A percentile compares a stretch with the other conserved stretches of the same genome.
Evolutionary conservation across 352 stramenopile genomes (phyloP).

Genomic region (Aphanomyces euteiches): DNA sequence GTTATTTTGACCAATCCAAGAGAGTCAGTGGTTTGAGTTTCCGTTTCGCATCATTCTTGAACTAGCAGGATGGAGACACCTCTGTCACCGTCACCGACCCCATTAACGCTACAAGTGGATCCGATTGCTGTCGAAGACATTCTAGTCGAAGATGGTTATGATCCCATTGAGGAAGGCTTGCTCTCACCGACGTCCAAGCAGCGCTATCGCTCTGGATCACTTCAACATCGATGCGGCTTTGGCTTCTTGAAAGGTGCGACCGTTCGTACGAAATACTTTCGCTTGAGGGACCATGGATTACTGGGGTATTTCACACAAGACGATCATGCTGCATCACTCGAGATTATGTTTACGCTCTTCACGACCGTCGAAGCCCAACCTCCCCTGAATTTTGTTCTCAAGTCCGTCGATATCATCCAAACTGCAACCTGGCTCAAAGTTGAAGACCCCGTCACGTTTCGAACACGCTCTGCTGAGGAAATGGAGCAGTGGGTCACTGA

Average conservation of each 20-base stretch:
- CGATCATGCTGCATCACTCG: slow-evolving; percentile 47
- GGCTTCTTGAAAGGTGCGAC: slow-evolving; percentile 52
- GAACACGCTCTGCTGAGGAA: slow-evolving; percentile 10
- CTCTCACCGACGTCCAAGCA: slow-evolving; percentile 32
- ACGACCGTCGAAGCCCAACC: slow-evolving; percentile 18
- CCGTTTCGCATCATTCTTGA: slow-evolving; percentile 10
- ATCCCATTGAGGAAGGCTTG: slow-evolving; percentile 2
- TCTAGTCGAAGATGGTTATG: neutral
- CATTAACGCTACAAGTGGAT: slow-evolving; percentile 11
- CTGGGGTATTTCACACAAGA: slow-evolving; percentile 60
- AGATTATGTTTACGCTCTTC: slow-evolving; percentile 55
- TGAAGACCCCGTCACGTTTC: slow-evolving; percentile 22
- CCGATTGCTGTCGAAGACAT: slow-evolving; percentile 17
- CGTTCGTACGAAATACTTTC: slow-evolving; percentile 72
- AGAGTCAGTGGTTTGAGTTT: neutral
- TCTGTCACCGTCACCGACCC: slow-evolving; percentile 11
- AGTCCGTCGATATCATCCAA: slow-evolving; percentile 27
- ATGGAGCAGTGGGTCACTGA: slow-evolving; percentile 7
- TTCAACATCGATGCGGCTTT: slow-evolving; percentile 54
- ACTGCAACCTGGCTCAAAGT: slow-evolving; percentile 25
- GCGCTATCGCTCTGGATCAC: slow-evolving; percentile 51
- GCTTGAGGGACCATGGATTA: slow-evolving; percentile 57
- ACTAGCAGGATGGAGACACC: slow-evolving; percentile 12
- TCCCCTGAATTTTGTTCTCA: slow-evolving; percentile 23
- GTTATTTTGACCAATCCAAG: neutral